These are phyloP conservation scores for Globisporangium megalacanthum DNA, from an alignment of 352 stramenopile species.

Conservation along the genomic window DNA sequence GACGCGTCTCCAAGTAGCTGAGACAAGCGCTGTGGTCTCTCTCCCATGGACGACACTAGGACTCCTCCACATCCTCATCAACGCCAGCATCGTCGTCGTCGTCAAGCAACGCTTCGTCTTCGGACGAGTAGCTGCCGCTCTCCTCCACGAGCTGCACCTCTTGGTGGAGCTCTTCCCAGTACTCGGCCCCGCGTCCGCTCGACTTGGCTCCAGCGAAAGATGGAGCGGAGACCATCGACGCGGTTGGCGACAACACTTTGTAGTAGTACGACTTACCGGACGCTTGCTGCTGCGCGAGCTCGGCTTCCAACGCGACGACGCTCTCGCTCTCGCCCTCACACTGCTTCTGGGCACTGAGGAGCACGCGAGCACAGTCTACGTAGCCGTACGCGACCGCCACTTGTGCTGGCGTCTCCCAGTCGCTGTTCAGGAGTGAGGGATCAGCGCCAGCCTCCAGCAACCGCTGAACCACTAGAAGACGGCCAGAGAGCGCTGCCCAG, in stretches of 20 bases:
- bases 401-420: slow-evolving; percentile 49
- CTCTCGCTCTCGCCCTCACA: not conserved
- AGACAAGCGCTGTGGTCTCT: not conserved
- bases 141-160: slow-evolving; percentile 74
- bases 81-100: not conserved
- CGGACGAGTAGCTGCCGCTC: slow-evolving; percentile 61
- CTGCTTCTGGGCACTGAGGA: slow-evolving; percentile 23
- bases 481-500: slow-evolving; percentile 52
- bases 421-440: slow-evolving; percentile 38
- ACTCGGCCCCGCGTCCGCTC: slow-evolving; percentile 10
- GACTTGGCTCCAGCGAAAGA: not conserved
- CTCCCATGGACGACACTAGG: not conserved
- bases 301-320: slow-evolving; percentile 18
- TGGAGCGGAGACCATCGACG: not conserved
- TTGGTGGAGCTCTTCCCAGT: slow-evolving; percentile 70
- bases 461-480: slow-evolving; percentile 24
- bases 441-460: slow-evolving; percentile 45
- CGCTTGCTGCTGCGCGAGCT: slow-evolving; percentile 30
- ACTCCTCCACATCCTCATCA: slow-evolving; percentile 4
- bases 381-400: slow-evolving; percentile 41
- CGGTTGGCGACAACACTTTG: slow-evolving; percentile 18
- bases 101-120: slow-evolving; percentile 35
- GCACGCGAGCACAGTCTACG: slow-evolving; percentile 37
- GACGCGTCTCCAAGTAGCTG: too few relatives aligned
- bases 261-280: slow-evolving; percentile 17